phyloP scores from a whole-genome alignment of 1,284 basidiomycete genomes.

The Leccinum fuscescens region DNA sequence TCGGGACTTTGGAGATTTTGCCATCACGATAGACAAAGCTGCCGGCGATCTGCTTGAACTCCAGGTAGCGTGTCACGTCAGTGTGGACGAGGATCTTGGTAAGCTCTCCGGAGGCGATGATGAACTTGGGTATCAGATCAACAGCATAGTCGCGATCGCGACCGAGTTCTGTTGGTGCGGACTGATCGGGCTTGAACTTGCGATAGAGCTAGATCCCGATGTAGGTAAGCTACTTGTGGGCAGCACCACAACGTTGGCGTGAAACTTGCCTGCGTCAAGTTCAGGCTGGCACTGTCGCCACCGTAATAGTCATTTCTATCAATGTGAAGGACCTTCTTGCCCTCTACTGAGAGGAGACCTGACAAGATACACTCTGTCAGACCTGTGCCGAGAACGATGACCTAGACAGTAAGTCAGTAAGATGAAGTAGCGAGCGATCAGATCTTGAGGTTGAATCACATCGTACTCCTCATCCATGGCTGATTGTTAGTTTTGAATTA shows the following conservation, averaged over 20 bases:
- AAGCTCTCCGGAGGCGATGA: conserved; percentile 97
- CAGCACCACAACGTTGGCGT: conserved; percentile 9
- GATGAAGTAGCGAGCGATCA: conserved; percentile 11
- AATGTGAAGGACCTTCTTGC: conserved; percentile 99
- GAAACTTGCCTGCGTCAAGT: conserved; percentile 85
- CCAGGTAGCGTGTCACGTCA: conserved; percentile 97
- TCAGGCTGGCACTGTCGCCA: conserved; percentile 95
- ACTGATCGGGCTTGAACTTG: conserved; percentile 84
- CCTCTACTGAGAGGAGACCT: conserved; percentile 94
- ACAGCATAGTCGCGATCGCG: conserved; percentile 95
- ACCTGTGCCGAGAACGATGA: conserved; percentile 93
- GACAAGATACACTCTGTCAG: conserved; percentile 98
- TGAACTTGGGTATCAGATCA: conserved; percentile 95
- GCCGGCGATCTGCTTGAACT: conserved; percentile 99
- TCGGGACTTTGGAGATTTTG: conserved; percentile 96
- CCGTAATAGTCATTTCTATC: conserved; percentile 99
- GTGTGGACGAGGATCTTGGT: conserved; percentile 99
- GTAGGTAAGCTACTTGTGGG: conserved; percentile 19
- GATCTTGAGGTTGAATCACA: conserved; percentile 43
- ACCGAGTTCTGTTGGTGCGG: conserved; percentile 76
- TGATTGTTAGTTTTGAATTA: conserved; percentile 23
- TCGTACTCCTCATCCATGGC: conserved; percentile 90
- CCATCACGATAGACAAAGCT: conserved; percentile 98
- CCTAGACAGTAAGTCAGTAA: conserved; percentile 47
- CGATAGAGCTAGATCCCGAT: conserved; percentile 77